Percentiles rank a stretch among this genome's conserved stretches.
Evolutionary conservation across 148 eudicot genomes (phyloP).

Genomic region (Nepenthes mirabilis): DNA sequence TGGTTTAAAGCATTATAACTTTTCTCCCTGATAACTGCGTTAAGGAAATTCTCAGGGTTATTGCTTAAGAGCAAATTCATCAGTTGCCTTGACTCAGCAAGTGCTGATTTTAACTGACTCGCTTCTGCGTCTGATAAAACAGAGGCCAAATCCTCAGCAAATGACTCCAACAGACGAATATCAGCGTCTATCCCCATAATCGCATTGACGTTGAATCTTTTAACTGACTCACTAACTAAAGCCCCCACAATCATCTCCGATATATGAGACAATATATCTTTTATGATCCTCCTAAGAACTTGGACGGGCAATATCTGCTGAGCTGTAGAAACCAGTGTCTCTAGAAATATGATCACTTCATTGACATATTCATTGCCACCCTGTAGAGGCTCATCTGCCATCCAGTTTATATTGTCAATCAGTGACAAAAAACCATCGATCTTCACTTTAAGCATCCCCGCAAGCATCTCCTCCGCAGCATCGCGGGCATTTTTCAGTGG

Average conservation of each 20-base stretch:
- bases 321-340: conserved; percentile 89
- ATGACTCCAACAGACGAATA: conserved; percentile 59
- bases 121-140: conserved; percentile 63
- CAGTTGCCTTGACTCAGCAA: conserved; percentile 75
- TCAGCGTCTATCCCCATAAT: conserved; percentile 78
- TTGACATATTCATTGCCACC: conserved; percentile 87
- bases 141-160: conserved; percentile 65
- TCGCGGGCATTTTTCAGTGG: conserved; percentile 75
- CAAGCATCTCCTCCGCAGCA: conserved; percentile 85
- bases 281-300: conserved; percentile 69
- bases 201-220: conserved; percentile 68
- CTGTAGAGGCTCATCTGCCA: conserved; percentile 71
- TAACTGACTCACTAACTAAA: conserved; percentile 67
- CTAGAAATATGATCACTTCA: conserved; percentile 86
- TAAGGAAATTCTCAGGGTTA: conserved; percentile 82
- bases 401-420: conserved; percentile 91
- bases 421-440: conserved; percentile 75
- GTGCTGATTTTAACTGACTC: conserved; percentile 47
- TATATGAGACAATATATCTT: conserved; percentile 75
- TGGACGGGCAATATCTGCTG: conserved; percentile 82
- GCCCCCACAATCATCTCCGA: conserved; percentile 74
- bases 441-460: conserved; percentile 87
- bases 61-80: conserved; percentile 76
- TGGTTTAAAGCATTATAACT: conserved; percentile 82
- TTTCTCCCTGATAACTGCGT: conserved; percentile 85